A percentile compares a stretch with the other conserved stretches of the same genome.
These are phyloP conservation scores for Celoporthe dispersa DNA, from an alignment of 2,329 filamentous ascomycete species.

Conservation along the genomic window DNA sequence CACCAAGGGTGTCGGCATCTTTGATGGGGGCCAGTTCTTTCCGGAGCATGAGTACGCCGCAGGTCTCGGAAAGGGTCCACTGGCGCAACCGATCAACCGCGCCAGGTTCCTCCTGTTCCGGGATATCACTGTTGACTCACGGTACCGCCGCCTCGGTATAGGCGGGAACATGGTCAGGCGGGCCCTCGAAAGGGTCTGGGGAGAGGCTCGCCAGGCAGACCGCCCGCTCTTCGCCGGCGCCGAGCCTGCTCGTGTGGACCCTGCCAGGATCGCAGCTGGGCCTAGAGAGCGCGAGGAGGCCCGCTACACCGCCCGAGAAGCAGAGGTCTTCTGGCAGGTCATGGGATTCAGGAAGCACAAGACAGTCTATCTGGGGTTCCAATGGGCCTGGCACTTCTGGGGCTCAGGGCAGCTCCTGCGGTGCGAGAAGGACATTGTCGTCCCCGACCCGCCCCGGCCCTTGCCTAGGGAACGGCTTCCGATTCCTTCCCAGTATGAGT, in stretches of 20 bases:
- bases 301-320: background rate
- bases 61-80: background rate
- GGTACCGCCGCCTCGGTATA: conserved; percentile 10
- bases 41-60: background rate
- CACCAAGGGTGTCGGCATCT: background rate
- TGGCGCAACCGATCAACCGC: conserved; percentile 3
- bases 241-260: background rate
- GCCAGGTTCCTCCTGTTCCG: conserved; percentile 15
- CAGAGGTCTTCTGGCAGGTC: background rate
- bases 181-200: background rate
- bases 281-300: background rate
- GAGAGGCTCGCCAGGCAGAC: background rate
- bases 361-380: background rate
- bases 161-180: conserved; percentile 11
- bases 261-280: background rate
- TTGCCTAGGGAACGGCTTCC: background rate
- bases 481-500: background rate
- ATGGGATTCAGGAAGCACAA: background rate
- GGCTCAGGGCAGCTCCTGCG: background rate
- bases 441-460: background rate
- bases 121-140: background rate
- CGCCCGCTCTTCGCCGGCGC: conserved; percentile 11
- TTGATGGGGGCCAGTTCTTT: background rate
- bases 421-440: background rate
- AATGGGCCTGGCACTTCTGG: conserved; percentile 11